A percentile compares a stretch with the other conserved stretches of the same genome.
phyloP scores from a whole-genome alignment of 2,329 filamentous ascomycete genomes.

The Ascochyta viciae-villosae region DNA sequence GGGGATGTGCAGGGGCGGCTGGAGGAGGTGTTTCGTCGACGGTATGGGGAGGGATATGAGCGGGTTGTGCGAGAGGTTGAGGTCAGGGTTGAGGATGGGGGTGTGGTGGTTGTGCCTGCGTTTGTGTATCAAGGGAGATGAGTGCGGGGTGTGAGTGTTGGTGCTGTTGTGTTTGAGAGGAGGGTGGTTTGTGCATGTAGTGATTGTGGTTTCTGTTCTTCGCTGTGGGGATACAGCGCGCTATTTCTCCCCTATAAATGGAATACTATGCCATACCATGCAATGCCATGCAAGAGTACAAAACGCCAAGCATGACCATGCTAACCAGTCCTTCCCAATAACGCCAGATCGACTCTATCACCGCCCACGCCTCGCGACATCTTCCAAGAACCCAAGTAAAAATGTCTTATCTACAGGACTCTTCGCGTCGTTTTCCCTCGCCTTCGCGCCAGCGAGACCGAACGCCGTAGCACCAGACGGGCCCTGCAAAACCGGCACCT shows the following conservation, averaged over 20 bases:
- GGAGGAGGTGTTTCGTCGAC: neutral
- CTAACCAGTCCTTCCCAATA: neutral
- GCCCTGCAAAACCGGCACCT: neutral
- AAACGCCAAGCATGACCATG: neutral
- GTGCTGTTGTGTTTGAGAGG: too few relatives aligned
- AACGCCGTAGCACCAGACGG: neutral
- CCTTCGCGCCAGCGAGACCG: neutral
- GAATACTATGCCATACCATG: too few relatives aligned
- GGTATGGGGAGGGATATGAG: neutral
- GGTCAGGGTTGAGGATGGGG: neutral
- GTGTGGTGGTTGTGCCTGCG: neutral
- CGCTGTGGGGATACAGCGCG: too few relatives aligned
- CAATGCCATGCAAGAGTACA: neutral
- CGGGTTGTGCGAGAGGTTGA: neutral
- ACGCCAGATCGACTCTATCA: slow-evolving; percentile 13
- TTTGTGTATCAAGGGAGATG: neutral
- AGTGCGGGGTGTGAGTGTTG: too few relatives aligned
- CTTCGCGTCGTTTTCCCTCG: slow-evolving; percentile 29
- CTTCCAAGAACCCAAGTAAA: slow-evolving; percentile 75
- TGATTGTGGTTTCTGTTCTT: too few relatives aligned
- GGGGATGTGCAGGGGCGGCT: too few relatives aligned
- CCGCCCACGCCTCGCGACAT: slow-evolving; percentile 49
- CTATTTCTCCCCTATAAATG: too few relatives aligned
- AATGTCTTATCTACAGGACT: slow-evolving; percentile 75
- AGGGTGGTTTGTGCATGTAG: too few relatives aligned